Evolutionary conservation across 1,284 basidiomycete species (phyloP), one percentile per base, ranked within the genome.

Genomic region (Cutaneotrichosporon daszewskae): DNA sequence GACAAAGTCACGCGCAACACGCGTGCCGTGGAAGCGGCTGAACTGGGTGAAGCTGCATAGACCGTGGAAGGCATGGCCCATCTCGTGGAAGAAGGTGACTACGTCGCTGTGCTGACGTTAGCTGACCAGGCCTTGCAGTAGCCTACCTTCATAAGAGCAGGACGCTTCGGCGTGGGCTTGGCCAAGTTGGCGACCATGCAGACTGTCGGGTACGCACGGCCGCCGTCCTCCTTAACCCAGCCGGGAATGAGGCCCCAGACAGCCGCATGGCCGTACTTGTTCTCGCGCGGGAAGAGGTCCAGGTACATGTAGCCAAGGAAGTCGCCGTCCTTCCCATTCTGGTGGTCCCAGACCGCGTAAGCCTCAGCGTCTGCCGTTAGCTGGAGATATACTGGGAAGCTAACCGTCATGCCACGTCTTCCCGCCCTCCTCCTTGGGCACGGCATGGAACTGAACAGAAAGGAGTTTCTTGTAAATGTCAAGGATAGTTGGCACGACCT

Each of bases 51-150:
- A 74, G 59, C 82, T 84, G 40, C 87, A 70, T 37, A 90, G 68
- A 1, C 82, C 83, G 61, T 90, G 87, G 77, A 88, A 88, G 12
- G 86, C 85, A 55, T 90, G 87, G 0, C 87, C 87, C 80, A 87
- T 83, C 65, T 69, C 68, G 45, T 72, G 69, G 54, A 68, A 62
- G 45, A 66, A 64, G 3, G 69, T 73, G 17, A 68, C 60, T 18
- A 38, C 36, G 31, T 32, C n/a, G n/a, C 14, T 6, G 16, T 7
- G 11, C 12, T n/a, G n/a, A n/a, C n/a, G 35, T 33, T 19, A 26
- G 35, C 35, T 37, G 45, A 44, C 29, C 40, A 49, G 32, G 42
- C 40, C 4, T 29, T 31, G 10, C 37, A 41, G 88, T n/a, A n/a
- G n/a, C n/a, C n/a, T n/a, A n/a, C 86, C 27, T 79, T 75, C 84